These are phyloP conservation scores for Wickerhamomyces kurtzmanii DNA, from an alignment of 805 yeast species.

Conservation along the genomic window DNA sequence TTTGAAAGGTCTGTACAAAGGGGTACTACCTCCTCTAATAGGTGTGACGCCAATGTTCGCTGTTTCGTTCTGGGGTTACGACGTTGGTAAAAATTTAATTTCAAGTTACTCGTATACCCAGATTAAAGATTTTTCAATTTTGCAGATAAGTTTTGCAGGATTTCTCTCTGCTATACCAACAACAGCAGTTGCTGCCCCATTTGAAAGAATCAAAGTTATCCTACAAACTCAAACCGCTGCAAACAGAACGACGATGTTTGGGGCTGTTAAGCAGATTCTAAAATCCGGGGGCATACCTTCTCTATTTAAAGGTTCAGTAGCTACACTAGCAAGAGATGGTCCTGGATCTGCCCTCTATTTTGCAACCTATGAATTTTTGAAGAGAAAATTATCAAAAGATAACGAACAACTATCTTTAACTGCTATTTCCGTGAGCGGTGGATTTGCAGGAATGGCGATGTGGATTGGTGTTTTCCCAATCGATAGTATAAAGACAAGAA, in stretches of 20 bases:
- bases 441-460: conserved; percentile 94
- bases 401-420: conserved; percentile 53
- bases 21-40: conserved; percentile 87
- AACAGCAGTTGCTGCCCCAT: conserved; percentile 94
- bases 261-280: conserved; percentile 59
- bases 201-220: conserved; percentile 91
- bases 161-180: conserved; percentile 92
- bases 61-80: conserved; percentile 97
- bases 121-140: conserved; percentile 40
- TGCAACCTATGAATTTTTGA: conserved; percentile 84
- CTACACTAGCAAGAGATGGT: conserved; percentile 93
- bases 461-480: conserved; percentile 95
- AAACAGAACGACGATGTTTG: conserved; percentile 29
- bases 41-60: conserved; percentile 99
- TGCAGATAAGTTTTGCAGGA: conserved; percentile 83
- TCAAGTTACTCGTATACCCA: conserved; percentile 25
- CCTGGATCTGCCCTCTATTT: conserved; percentile 95
- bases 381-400: conserved; percentile 42
- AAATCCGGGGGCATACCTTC: conserved; percentile 77
- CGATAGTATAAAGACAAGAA: conserved; percentile 72
- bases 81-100: conserved; percentile 77
- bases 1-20: conserved; percentile 75
- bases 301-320: conserved; percentile 82
- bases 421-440: conserved; percentile 86
- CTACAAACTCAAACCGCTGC: conserved; percentile 61